A percentile compares a stretch with the other conserved stretches of the same genome.
phyloP scores from a whole-genome alignment of 2,329 filamentous ascomycete genomes.

The Colletotrichum sublineola region DNA sequence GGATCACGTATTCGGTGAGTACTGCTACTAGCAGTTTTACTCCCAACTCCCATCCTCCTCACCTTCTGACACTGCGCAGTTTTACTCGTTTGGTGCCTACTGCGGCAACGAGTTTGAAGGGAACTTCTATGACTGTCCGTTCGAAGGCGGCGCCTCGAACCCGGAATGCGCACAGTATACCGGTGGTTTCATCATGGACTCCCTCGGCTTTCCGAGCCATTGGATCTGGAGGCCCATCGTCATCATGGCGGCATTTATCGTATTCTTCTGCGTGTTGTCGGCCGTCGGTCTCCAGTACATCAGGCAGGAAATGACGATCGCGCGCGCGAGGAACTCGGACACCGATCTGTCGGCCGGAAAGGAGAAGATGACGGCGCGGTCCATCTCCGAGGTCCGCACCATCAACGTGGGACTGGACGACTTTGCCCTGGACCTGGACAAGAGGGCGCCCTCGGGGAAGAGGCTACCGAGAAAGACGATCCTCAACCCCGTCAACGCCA shows the following conservation, averaged over 20 bases:
- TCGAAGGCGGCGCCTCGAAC: slow-evolving; percentile 70
- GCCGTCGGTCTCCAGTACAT: slow-evolving; percentile 73
- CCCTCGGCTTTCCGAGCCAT: slow-evolving; percentile 74
- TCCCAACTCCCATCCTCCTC: slow-evolving; percentile 25
- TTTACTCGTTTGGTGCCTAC: slow-evolving; percentile 79
- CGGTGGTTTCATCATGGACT: slow-evolving; percentile 76
- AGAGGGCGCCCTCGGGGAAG: slow-evolving; percentile 66
- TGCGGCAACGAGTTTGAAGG: slow-evolving; percentile 80
- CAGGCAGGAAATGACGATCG: slow-evolving; percentile 77
- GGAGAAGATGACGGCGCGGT: slow-evolving; percentile 72
- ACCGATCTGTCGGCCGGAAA: slow-evolving; percentile 77
- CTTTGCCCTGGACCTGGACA: slow-evolving; percentile 75
- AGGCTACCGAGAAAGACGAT: slow-evolving; percentile 70
- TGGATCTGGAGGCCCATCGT: slow-evolving; percentile 79
- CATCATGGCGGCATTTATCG: slow-evolving; percentile 70
- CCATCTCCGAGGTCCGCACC: slow-evolving; percentile 65
- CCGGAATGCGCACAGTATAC: slow-evolving; percentile 77
- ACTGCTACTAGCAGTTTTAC: slow-evolving; percentile 46
- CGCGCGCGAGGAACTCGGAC: slow-evolving; percentile 70
- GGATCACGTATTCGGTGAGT: slow-evolving; percentile 70
- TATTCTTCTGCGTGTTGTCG: slow-evolving; percentile 73
- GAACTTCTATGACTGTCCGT: slow-evolving; percentile 80
- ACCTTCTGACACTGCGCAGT: slow-evolving; percentile 56
- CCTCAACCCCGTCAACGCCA: slow-evolving; percentile 74
- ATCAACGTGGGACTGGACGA: slow-evolving; percentile 75